Conservation (phyloP, 208 protist species). For the Zelonia costaricensis region DNA sequence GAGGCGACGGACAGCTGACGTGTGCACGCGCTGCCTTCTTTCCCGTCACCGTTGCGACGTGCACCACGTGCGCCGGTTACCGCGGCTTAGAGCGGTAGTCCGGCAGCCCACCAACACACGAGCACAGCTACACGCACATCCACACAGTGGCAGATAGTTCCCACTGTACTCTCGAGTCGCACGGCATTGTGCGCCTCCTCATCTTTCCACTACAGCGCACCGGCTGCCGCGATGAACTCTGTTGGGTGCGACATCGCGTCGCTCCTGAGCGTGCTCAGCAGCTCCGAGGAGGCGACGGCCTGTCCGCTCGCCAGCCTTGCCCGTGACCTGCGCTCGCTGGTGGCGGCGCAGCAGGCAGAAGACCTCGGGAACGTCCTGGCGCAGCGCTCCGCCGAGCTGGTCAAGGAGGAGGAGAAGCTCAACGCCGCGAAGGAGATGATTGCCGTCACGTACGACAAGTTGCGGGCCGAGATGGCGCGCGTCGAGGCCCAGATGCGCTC, state of each 20-base stretch:
- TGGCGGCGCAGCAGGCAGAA: conserved; percentile 11
- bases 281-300: conserved; percentile 40
- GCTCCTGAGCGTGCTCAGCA: conserved; percentile 57
- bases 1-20: no score
- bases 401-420: conserved; percentile 76
- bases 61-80: no score
- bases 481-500: conserved; percentile 80
- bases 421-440: conserved; percentile 46
- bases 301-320: conserved; percentile 75
- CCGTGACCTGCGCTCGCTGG: conserved; percentile 38
- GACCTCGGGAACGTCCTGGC: conserved; percentile 64
- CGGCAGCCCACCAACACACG: no score
- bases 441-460: conserved; percentile 69
- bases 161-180: no score
- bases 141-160: no score
- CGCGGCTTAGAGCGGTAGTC: no score
- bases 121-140: no score
- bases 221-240: conserved; percentile 24
- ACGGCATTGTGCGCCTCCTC: no score
- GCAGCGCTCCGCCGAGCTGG: conserved; percentile 51
- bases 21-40: no score
- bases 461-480: conserved; percentile 73
- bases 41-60: no score
- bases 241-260: conserved; percentile 56
- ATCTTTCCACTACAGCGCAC: not conserved